Evolutionary conservation across 148 eudicot species (phyloP).

Genomic region (Spergularia marina): DNA sequence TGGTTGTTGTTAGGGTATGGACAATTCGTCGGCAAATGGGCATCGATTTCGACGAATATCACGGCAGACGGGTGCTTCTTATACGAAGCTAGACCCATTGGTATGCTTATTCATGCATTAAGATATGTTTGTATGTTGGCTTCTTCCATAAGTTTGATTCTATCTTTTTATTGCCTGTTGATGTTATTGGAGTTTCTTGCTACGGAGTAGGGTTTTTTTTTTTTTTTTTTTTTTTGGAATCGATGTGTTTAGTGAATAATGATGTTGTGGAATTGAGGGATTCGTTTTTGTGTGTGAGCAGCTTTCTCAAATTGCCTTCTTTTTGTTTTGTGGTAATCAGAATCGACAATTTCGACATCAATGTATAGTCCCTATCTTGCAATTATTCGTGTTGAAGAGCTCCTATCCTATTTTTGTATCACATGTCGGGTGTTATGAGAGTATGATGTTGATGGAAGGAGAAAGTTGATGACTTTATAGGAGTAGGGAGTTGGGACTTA

Average conservation of each 20-base stretch:
- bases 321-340: background rate
- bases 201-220: background rate
- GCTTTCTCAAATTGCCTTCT: background rate
- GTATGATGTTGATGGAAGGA: background rate
- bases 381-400: background rate
- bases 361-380: background rate
- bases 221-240: background rate
- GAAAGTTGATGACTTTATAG: background rate
- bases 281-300: background rate
- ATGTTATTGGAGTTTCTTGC: background rate
- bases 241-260: background rate
- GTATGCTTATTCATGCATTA: conserved; percentile 40
- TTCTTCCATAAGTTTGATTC: background rate
- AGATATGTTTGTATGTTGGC: background rate
- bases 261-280: background rate
- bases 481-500: background rate
- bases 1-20: conserved; percentile 38
- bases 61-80: conserved; percentile 55
- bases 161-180: background rate
- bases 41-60: conserved; percentile 75
- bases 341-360: background rate
- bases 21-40: conserved; percentile 50
- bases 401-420: background rate
- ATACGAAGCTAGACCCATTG: conserved; percentile 67
- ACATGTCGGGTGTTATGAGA: background rate